Percentiles rank a stretch among this genome's conserved stretches.
Conservation (phyloP, 2,329 filamentous ascomycete genomes). For the Penicillium sp. region DNA sequence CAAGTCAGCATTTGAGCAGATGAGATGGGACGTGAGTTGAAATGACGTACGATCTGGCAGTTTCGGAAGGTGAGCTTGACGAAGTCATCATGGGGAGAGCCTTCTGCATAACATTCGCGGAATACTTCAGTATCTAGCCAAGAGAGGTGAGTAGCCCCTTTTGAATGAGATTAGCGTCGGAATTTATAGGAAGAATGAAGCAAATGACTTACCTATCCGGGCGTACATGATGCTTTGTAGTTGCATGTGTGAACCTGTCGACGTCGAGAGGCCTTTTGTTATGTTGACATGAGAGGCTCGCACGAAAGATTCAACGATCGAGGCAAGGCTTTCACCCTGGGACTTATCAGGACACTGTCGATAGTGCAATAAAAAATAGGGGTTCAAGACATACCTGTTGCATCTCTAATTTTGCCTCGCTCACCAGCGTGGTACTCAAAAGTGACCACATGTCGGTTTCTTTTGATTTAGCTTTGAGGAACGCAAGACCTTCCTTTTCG, state of each 20-base stretch:
- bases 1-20: slow-evolving; percentile 7
- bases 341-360: slow-evolving; percentile 20
- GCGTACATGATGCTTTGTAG: slow-evolving; percentile 76
- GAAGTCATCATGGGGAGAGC: slow-evolving; percentile 73
- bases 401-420: slow-evolving; percentile 80
- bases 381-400: slow-evolving; percentile 64
- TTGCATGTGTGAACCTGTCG: slow-evolving; percentile 74
- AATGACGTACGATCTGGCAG: slow-evolving; percentile 60
- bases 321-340: slow-evolving; percentile 61
- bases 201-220: slow-evolving; percentile 65
- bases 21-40: not conserved
- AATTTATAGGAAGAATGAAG: not conserved
- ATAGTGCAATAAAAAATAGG: not conserved
- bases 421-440: slow-evolving; percentile 80
- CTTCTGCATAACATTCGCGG: slow-evolving; percentile 70
- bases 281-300: slow-evolving; percentile 81
- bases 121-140: slow-evolving; percentile 72
- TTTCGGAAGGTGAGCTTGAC: slow-evolving; percentile 74
- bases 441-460: slow-evolving; percentile 85
- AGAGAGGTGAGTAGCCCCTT: slow-evolving; percentile 58
- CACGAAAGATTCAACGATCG: slow-evolving; percentile 76
- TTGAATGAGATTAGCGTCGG: slow-evolving; percentile 27
- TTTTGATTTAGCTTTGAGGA: slow-evolving; percentile 82
- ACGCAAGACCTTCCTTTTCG: slow-evolving; percentile 79
- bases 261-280: slow-evolving; percentile 72